Evolutionary conservation across 352 stramenopile genomes (phyloP).

Genomic region (Phytophthora fragariae): DNA sequence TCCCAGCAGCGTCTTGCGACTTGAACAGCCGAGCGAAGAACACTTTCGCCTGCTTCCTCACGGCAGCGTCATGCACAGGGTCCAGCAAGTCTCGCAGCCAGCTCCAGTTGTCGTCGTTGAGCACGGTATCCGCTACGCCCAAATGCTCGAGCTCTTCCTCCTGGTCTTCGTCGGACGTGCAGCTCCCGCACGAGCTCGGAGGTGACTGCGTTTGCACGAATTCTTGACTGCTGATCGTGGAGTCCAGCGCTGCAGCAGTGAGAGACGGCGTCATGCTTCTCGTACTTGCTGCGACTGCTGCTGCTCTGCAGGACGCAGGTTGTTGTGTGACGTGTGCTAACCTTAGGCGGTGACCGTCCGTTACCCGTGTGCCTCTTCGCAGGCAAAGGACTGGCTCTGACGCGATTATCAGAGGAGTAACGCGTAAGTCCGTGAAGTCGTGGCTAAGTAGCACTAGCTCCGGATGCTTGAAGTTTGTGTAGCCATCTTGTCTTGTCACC

Average conservation of each 20-base stretch:
- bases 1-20: conserved; percentile 9
- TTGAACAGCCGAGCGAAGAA: conserved; percentile 44
- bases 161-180: conserved; percentile 15
- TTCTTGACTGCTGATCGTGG: conserved; percentile 3
- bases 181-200: conserved; percentile 29
- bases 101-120: conserved; percentile 41
- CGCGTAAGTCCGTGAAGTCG: neutral
- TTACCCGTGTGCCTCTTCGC: conserved; percentile 32
- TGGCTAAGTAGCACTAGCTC: neutral
- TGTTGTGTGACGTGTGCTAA: conserved; percentile 12
- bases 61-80: conserved; percentile 16
- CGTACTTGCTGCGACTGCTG: conserved; percentile 4
- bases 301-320: conserved; percentile 6
- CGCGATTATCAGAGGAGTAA: neutral
- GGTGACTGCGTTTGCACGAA: conserved; percentile 4
- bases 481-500: conserved; percentile 1
- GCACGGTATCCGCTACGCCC: conserved; percentile 33
- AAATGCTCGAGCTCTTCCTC: conserved; percentile 30
- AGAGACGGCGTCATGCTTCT: conserved; percentile 19
- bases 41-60: conserved; percentile 28
- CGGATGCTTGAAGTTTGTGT: conserved; percentile 10
- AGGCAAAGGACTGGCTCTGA: conserved; percentile 24
- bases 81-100: conserved; percentile 41
- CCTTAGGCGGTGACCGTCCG: conserved; percentile 7
- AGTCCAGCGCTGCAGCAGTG: conserved; percentile 9